Base-by-base conservation (phyloP, 345 rosid genomes). In the thale cress (Arabidopsis thaliana) region DNA sequence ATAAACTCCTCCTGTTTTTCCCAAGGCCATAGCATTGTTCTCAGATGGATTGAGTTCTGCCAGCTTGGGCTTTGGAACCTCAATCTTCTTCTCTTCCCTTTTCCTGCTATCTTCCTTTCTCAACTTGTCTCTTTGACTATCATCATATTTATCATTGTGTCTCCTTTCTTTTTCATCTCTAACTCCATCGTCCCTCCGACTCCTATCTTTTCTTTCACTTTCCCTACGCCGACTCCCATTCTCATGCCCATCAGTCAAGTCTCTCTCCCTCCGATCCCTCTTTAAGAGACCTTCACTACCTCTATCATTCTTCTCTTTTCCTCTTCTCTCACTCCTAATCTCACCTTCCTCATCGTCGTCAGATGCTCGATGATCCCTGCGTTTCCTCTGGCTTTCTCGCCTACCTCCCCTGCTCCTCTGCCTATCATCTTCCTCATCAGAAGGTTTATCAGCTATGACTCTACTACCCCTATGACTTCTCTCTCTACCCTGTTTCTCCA, bases 1-100 rank as follows among this genome's bases (percentile, higher is more conserved):
- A 69, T 94, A 92, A 71, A 92, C 91, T 16, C 99, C 97, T 63
- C 97, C 97, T 22, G 83, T 87, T 55, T 83, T 83, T 20, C 93
- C 93, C 70, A 85, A 82, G 36, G 58, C 53, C 2, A 72, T 23
- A 1, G 82, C 71, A 33, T 78, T 76, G 75, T 59, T 83, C 4
- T 79, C 79, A 58, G 76, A 81, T 66, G 63, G 62, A 65, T 84
- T 88, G 36, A 78, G 86, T 55, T 67, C 88, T 53, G 59, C 81
- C 48, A 79, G 7, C 77, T 84, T 87, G 13, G 83, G 64, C 74
- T 82, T 86, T 11, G 61, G 40, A 59, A 71, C 83, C 50, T 81
- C 73, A 70, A 70, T 81, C 45, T 77, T 81, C 45, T 77, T 77
- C 48, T 59, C 84, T 24, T 65, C 82, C 64, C 67, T 75, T 68